These are phyloP conservation scores for Hirschioporus abietinus DNA, from an alignment of 768 basidiomycete genomes.

Conservation along the genomic window DNA sequence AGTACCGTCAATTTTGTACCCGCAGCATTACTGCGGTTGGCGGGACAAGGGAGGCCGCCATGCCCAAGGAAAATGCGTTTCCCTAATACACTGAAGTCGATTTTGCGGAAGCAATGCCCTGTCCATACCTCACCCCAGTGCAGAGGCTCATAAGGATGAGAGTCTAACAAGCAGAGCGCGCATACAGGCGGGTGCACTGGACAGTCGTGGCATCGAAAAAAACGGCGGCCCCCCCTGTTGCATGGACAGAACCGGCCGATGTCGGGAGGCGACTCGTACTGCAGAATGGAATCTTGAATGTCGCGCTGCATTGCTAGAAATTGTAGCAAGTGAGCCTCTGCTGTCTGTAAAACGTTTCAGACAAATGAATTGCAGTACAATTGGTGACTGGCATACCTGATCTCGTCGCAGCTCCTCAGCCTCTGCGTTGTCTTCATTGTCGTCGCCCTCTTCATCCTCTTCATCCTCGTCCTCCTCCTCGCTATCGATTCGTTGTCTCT, in stretches of 20 bases:
- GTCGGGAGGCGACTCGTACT: not conserved
- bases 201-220: not conserved
- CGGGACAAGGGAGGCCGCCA: not conserved
- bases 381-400: not conserved
- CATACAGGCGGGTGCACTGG: not conserved
- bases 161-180: not conserved
- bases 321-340: not conserved
- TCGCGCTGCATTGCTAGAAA: not conserved
- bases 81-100: not conserved
- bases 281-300: not conserved
- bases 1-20: not conserved
- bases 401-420: not conserved
- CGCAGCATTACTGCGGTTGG: not conserved
- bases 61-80: not conserved
- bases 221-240: not conserved
- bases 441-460: not conserved
- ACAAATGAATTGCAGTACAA: no score
- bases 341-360: not conserved
- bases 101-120: not conserved
- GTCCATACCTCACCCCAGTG: constrained; percentile 1
- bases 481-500: not conserved
- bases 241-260: not conserved
- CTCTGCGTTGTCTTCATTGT: not conserved
- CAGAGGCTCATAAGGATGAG: not conserved
- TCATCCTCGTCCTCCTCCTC: not conserved